Conservation (phyloP, 2,329 filamentous ascomycete genomes). For the Atkinsonella hypoxylon region DNA sequence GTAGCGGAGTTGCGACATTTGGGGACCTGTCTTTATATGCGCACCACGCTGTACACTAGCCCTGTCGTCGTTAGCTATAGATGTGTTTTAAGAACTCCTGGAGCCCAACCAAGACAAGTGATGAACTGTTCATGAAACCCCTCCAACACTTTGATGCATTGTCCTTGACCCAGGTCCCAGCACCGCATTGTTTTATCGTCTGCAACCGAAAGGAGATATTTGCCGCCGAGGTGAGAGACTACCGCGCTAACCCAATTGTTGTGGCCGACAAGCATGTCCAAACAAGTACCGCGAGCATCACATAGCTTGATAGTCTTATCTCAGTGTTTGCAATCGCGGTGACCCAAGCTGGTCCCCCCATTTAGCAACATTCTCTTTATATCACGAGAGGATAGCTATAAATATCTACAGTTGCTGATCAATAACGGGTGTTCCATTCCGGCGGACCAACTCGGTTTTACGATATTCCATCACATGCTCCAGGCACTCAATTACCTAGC, state of each 20-base stretch:
- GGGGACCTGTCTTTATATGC: neutral
- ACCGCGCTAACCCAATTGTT: conserved; percentile 88
- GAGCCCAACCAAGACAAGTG: conserved; percentile 79
- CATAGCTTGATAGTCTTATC: conserved; percentile 87
- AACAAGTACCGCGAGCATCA: conserved; percentile 71
- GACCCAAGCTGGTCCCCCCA: too few species aligned
- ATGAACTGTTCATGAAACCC: conserved; percentile 78
- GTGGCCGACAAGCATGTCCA: conserved; percentile 76
- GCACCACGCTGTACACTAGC: neutral
- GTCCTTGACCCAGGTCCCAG: conserved; percentile 85
- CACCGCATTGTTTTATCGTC: conserved; percentile 89
- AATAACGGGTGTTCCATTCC: too few species aligned
- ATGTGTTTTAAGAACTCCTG: conserved; percentile 20
- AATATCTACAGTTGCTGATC: too few species aligned
- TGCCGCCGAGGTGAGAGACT: conserved; percentile 83
- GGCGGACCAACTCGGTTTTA: too few species aligned
- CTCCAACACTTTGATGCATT: conserved; percentile 69
- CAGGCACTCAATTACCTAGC: too few species aligned
- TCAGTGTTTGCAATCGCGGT: too few species aligned
- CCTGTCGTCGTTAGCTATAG: neutral
- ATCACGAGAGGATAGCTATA: too few species aligned
- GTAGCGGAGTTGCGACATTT: neutral
- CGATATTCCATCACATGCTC: too few species aligned
- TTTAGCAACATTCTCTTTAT: too few species aligned
- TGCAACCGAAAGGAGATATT: conserved; percentile 73